Base-by-base conservation (phyloP, 1,139 yeast species). In the Sugiyamaella sp. region DNA sequence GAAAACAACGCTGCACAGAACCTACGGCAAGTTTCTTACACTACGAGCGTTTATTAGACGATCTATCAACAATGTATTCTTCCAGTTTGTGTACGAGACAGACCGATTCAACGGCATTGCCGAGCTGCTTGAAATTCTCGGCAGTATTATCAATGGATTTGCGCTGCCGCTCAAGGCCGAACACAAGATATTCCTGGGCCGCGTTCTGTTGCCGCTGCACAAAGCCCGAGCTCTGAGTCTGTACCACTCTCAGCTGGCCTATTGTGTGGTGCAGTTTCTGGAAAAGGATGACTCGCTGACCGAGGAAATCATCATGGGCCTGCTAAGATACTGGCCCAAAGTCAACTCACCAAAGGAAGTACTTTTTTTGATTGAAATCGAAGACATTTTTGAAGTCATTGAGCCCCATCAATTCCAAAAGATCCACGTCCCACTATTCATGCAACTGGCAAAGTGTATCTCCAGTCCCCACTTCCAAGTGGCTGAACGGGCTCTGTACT, bases 401-500 rank as follows among this genome's bases (percentile, higher is more conserved):
- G 97, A 93, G 71, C 97, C 97, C 12, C 78, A 81, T 55, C 98
- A 95, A 72, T 93, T 93, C 68, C 81, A 85, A 60, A 89, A 90
- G 73, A 89, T 93, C 59, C 96, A 91, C 72, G 89, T 91, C 5
- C 99, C 98, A 1, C 75, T 93, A 53, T 91, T 91, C 73, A 95
- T 95, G 35, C 99, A 95, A 72, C 78, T 93, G 61, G 87, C 97
- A 53, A 90, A 89, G 73, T 91, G 98, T 74, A 91, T 95, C 47
- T 82, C 96, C 24, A 88, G 96, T 2, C 90, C 97, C 22, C 99
- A 93, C 74, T 95, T 93, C 76, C 99, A 95, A 76, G 97, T 93
- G 24, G 88, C 96, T 60, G 99, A 93, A 71, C 90, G 95, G 63
- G 97, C 95, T 1, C 79, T 93, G 56, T 88, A 93, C 68, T 90